These are phyloP conservation scores for Coemansia linderi DNA, from an alignment of 371 early-diverging fungal genomes.

Conservation along the genomic window DNA sequence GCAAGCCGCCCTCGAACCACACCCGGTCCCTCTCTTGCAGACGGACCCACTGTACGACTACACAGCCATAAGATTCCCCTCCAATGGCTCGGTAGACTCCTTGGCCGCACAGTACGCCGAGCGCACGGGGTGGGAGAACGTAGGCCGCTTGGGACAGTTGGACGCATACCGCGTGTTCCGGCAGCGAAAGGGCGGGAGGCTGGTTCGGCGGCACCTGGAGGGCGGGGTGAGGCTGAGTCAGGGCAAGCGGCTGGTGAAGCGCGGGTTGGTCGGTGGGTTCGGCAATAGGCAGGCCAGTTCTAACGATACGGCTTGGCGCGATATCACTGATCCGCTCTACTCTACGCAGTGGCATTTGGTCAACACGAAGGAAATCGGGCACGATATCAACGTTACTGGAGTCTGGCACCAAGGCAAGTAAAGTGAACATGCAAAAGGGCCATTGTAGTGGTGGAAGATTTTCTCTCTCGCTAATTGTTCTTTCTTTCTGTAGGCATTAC, in stretches of 20 bases:
- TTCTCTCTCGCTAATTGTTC: not conserved
- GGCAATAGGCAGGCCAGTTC: slow-evolving; percentile 15
- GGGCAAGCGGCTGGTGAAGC: slow-evolving; percentile 26
- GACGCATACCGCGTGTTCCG: slow-evolving; percentile 48
- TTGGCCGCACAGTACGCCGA: slow-evolving; percentile 31
- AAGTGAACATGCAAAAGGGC: not conserved
- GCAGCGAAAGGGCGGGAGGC: not conserved
- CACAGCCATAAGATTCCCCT: slow-evolving; percentile 40
- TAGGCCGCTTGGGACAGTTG: slow-evolving; percentile 42
- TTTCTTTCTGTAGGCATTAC: slow-evolving; percentile 63
- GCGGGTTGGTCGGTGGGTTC: slow-evolving; percentile 18
- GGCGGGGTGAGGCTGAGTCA: slow-evolving; percentile 16
- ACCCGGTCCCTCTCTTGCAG: slow-evolving; percentile 23
- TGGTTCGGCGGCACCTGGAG: slow-evolving; percentile 1
- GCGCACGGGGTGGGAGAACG: slow-evolving; percentile 41
- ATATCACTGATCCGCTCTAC: slow-evolving; percentile 51
- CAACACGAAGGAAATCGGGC: slow-evolving; percentile 66
- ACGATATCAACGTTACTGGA: slow-evolving; percentile 91
- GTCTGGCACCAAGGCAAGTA: slow-evolving; percentile 71
- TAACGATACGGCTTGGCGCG: slow-evolving; percentile 27
- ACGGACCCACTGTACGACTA: slow-evolving; percentile 41
- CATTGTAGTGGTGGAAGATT: slow-evolving; percentile 57
- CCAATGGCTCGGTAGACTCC: slow-evolving; percentile 11
- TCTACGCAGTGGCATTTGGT: slow-evolving; percentile 53
- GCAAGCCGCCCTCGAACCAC: slow-evolving; percentile 20